Percentiles rank a stretch among this genome's conserved stretches.
phyloP scores from a whole-genome alignment of 176 grass and related monocot species.

The Oryza glumipatula region DNA sequence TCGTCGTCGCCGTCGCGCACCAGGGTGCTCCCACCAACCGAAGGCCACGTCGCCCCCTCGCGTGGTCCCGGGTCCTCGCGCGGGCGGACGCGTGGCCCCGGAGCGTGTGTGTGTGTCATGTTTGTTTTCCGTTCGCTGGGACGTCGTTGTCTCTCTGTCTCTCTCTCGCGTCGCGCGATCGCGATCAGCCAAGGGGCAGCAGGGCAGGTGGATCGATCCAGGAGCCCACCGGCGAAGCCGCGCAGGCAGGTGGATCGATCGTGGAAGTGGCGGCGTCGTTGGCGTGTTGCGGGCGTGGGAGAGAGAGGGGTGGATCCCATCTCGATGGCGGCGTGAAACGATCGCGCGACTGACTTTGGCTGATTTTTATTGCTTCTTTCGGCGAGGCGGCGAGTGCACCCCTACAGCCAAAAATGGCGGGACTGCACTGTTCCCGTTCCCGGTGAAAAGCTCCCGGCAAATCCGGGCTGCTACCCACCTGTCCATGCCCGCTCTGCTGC shows the following conservation, averaged over 20 bases:
- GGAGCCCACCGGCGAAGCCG: too few species aligned
- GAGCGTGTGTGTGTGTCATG: too few species aligned
- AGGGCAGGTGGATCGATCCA: too few species aligned
- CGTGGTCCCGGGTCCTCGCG: not conserved
- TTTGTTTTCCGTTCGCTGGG: not conserved
- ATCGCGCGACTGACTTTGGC: not conserved
- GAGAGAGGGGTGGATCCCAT: too few species aligned
- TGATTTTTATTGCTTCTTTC: not conserved
- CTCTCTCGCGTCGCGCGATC: not conserved
- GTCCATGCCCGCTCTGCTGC: too few species aligned
- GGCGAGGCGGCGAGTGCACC: not conserved
- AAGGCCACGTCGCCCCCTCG: conserved; percentile 22
- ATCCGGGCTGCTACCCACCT: not conserved
- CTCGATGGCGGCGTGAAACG: too few species aligned
- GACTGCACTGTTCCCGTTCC: not conserved
- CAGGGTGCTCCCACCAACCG: conserved; percentile 17
- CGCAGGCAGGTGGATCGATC: too few species aligned
- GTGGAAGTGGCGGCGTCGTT: too few species aligned
- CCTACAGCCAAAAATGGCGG: not conserved
- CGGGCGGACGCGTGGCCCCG: conserved; percentile 22
- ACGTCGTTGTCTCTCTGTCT: conserved; percentile 7
- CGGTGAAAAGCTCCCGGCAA: not conserved
- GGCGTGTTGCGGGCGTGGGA: too few species aligned
- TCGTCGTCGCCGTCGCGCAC: conserved; percentile 16
- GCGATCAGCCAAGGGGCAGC: too few species aligned